Percentiles rank a stretch among this genome's conserved stretches.
These are phyloP conservation scores for Tylopilus vinaceipallidus DNA, from an alignment of 768 basidiomycete species.

Conservation along the genomic window DNA sequence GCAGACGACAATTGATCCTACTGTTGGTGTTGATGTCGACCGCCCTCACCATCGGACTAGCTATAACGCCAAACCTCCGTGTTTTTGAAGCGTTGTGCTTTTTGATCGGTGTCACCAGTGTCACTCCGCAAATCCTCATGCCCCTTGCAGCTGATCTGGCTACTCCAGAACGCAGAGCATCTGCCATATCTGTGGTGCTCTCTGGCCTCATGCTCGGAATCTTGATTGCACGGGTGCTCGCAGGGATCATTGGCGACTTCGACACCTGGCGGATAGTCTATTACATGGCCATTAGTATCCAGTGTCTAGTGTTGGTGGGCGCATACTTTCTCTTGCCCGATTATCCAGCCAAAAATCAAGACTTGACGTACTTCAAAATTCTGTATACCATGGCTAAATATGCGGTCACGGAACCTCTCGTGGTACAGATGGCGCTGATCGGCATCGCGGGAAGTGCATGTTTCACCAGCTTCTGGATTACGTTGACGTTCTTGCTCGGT, in stretches of 20 bases:
- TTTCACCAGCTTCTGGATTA: constrained; percentile 66
- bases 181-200: constrained; percentile 73
- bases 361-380: constrained; percentile 65
- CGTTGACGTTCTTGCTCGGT: constrained; percentile 78
- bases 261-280: constrained; percentile 73
- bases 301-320: constrained; percentile 53
- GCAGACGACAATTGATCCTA: constrained; percentile 69
- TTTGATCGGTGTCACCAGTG: constrained; percentile 67
- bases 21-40: constrained; percentile 51
- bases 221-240: constrained; percentile 69
- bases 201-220: constrained; percentile 70
- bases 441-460: constrained; percentile 60
- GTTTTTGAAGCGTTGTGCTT: constrained; percentile 70
- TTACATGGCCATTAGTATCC: constrained; percentile 73
- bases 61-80: constrained; percentile 54
- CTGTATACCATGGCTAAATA: constrained; percentile 77
- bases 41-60: constrained; percentile 66
- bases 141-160: constrained; percentile 82
- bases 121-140: constrained; percentile 73
- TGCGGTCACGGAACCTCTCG: constrained; percentile 70
- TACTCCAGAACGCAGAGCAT: constrained; percentile 65
- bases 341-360: constrained; percentile 72
- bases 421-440: constrained; percentile 67
- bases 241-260: constrained; percentile 74
- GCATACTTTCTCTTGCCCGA: constrained; percentile 74